Percentiles rank a stretch among this genome's conserved stretches.
Conservation (phyloP, 257 asterid species). For the Nicotiana sylvestris region DNA sequence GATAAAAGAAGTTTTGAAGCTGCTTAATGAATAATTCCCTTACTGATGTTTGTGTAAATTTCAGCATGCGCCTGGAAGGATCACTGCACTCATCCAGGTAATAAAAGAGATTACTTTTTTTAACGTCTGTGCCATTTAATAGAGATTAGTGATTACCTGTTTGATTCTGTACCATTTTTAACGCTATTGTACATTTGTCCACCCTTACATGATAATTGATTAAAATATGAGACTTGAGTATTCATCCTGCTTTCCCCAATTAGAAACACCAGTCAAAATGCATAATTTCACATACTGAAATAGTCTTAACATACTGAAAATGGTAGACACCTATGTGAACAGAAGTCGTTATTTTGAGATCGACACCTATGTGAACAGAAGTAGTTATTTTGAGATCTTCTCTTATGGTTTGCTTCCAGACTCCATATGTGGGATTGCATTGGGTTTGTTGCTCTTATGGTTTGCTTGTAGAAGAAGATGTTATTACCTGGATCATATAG, state of each 20-base stretch:
- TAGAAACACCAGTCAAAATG: neutral
- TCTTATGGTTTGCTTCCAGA: neutral
- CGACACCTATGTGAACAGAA: neutral
- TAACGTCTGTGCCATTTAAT: neutral
- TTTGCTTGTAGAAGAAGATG: neutral
- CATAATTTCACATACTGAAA: neutral
- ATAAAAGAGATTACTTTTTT: slow-evolving; percentile 5
- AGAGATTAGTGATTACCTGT: neutral
- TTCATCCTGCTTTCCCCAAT: neutral
- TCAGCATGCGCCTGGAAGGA: slow-evolving; percentile 70
- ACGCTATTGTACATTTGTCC: neutral
- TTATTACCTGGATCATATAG: neutral
- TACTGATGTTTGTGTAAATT: slow-evolving; percentile 20
- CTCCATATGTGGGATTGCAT: too few species aligned
- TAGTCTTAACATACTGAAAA: too few species aligned
- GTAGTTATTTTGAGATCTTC: neutral
- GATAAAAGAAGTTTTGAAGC: neutral
- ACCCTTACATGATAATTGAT: neutral
- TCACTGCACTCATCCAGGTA: slow-evolving; percentile 77
- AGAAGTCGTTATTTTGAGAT: neutral
- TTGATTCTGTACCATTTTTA: neutral
- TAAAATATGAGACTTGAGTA: neutral
- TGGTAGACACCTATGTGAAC: neutral
- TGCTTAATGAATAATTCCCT: neutral
- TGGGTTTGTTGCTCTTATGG: neutral